Conservation (phyloP, 257 asterid genomes). For the Apocynum venetum region DNA sequence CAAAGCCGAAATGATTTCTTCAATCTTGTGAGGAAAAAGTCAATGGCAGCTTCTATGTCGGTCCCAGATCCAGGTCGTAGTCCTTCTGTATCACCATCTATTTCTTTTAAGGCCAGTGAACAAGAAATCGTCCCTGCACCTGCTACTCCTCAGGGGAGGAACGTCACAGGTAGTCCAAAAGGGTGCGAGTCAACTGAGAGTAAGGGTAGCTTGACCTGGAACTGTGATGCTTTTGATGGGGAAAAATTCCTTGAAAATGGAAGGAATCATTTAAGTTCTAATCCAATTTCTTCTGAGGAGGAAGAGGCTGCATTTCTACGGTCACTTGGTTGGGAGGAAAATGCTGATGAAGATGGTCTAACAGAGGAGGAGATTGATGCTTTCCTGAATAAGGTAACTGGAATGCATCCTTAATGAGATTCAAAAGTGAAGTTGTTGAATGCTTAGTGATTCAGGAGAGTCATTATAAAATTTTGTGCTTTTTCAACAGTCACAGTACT, state of each 20-base stretch:
- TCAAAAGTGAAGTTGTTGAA: background rate
- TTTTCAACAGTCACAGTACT: too few species aligned
- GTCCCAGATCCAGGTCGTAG: slow-evolving; percentile 38
- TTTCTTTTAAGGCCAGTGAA: slow-evolving; percentile 34
- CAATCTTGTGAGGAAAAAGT: slow-evolving; percentile 69
- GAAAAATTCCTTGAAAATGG: slow-evolving; percentile 37
- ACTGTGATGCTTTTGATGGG: slow-evolving; percentile 26
- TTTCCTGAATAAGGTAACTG: slow-evolving; percentile 58
- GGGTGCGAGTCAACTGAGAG: slow-evolving; percentile 31
- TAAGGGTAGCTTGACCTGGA: slow-evolving; percentile 31
- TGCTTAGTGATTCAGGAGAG: background rate
- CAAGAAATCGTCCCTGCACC: slow-evolving; percentile 29
- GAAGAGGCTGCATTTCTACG: slow-evolving; percentile 90
- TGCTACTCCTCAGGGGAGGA: slow-evolving; percentile 33
- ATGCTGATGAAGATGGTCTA: slow-evolving; percentile 76
- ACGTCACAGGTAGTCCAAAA: slow-evolving; percentile 24
- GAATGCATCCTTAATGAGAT: background rate
- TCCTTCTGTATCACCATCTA: slow-evolving; percentile 24
- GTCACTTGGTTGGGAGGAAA: slow-evolving; percentile 95
- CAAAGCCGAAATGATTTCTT: slow-evolving; percentile 89
- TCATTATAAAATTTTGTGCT: background rate
- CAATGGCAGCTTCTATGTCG: slow-evolving; percentile 44
- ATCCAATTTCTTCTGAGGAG: slow-evolving; percentile 57
- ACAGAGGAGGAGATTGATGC: slow-evolving; percentile 91
- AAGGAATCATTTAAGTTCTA: slow-evolving; percentile 30